Conservation (phyloP, 495 filamentous ascomycete genomes). For the Penicillium herquei region DNA sequence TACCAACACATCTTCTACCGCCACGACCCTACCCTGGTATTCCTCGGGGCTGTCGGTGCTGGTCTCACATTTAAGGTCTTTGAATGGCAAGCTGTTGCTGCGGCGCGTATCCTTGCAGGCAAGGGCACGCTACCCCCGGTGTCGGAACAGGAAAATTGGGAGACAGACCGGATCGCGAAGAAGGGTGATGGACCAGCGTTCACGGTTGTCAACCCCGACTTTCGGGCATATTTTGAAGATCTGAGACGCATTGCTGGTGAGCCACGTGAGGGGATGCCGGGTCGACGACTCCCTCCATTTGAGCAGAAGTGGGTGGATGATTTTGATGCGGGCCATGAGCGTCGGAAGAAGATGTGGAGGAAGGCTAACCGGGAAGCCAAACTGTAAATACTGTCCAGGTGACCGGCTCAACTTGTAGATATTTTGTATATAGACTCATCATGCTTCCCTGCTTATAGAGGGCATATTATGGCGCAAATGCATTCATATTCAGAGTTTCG, state of each 20-base stretch:
- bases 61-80: constrained; percentile 60
- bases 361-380: constrained; percentile 23
- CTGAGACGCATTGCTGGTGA: constrained; percentile 48
- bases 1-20: constrained; percentile 57
- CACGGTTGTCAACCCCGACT: constrained; percentile 50
- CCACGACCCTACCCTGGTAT: constrained; percentile 35
- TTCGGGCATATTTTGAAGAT: constrained; percentile 55
- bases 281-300: constrained; percentile 46
- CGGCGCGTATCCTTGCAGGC: constrained; percentile 56
- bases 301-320: constrained; percentile 46
- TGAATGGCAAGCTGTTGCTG: constrained; percentile 60
- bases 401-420: not conserved
- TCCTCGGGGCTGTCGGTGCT: constrained; percentile 46
- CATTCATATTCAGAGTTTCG: too few species aligned
- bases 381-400: not conserved
- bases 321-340: constrained; percentile 49
- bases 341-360: constrained; percentile 51
- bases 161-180: constrained; percentile 44
- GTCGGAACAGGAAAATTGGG: constrained; percentile 50
- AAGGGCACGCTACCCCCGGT: constrained; percentile 41
- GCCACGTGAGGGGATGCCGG: constrained; percentile 28
- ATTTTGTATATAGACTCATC: not conserved
- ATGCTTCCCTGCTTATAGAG: too few species aligned
- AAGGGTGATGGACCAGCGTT: constrained; percentile 52
- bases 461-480: too few species aligned